Evolutionary conservation across 1,284 basidiomycete genomes (phyloP).

Genomic region (Trametes hirsuta): DNA sequence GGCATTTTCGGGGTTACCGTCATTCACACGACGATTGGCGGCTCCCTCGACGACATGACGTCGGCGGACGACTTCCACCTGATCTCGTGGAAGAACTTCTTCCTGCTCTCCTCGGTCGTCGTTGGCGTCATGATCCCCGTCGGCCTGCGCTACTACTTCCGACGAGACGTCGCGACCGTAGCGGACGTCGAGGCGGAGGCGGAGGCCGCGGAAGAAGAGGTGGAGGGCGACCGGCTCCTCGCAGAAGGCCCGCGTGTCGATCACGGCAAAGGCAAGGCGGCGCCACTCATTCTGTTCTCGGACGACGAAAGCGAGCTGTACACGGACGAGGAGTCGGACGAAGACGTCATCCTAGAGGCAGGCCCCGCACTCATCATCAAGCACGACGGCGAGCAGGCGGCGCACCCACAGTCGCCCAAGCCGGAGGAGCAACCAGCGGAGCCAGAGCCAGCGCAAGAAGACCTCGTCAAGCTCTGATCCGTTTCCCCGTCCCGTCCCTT

Average conservation of each 20-base stretch:
- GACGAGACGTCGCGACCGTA: constrained; percentile 48
- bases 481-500: background rate
- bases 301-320: constrained; percentile 42
- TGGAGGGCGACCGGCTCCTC: constrained; percentile 48
- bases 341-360: constrained; percentile 68
- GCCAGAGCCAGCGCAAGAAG: constrained; percentile 21
- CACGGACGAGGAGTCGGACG: constrained; percentile 52
- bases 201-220: constrained; percentile 39
- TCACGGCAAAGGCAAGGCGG: constrained; percentile 43
- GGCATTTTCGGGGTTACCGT: constrained; percentile 92
- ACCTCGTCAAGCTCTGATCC: constrained; percentile 20
- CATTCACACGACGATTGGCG: constrained; percentile 96
- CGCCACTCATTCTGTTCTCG: constrained; percentile 34
- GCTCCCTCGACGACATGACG: constrained; percentile 94
- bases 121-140: constrained; percentile 93
- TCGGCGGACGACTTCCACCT: constrained; percentile 90
- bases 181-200: constrained; percentile 52
- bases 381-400: constrained; percentile 28
- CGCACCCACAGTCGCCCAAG: background rate
- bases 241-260: constrained; percentile 50
- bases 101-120: constrained; percentile 81
- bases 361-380: constrained; percentile 59
- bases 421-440: constrained; percentile 5
- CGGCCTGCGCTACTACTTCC: constrained; percentile 79
- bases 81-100: constrained; percentile 86